Percentiles rank a stretch among this genome's conserved stretches.
These are phyloP conservation scores for Chondrus crispus DNA, from an alignment of 23 red algal species.

Conservation along the genomic window DNA sequence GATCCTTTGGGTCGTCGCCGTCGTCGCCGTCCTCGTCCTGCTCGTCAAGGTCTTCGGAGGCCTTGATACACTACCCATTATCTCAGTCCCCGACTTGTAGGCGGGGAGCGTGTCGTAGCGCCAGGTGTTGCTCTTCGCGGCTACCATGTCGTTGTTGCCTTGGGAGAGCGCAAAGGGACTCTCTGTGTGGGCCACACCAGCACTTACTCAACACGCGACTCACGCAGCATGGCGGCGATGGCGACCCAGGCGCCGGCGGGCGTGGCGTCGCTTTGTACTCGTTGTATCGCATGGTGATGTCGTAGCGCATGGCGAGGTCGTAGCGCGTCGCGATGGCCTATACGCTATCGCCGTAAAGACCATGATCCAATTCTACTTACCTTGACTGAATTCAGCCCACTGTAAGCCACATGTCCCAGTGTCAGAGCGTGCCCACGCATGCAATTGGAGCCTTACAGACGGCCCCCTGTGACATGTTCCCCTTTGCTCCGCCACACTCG, in stretches of 20 bases:
- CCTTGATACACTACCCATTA: conserved; percentile 37
- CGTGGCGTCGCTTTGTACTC: conserved; percentile 15
- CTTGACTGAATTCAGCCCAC: too few species aligned
- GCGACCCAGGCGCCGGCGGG: conserved; percentile 27
- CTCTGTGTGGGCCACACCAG: too few species aligned
- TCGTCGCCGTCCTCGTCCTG: conserved; percentile 64
- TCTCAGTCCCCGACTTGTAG: conserved; percentile 82
- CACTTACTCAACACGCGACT: too few species aligned
- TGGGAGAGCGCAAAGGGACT: neutral
- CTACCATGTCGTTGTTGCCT: neutral
- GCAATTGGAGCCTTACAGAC: too few species aligned
- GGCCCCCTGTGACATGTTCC: too few species aligned
- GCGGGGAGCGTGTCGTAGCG: neutral
- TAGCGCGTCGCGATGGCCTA: too few species aligned
- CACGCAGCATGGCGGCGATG: conserved; percentile 50
- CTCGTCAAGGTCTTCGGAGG: conserved; percentile 41
- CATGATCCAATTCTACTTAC: too few species aligned
- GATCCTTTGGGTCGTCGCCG: conserved; percentile 64
- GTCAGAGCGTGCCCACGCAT: too few species aligned
- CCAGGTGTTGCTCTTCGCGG: neutral
- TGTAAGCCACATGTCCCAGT: too few species aligned
- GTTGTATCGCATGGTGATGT: too few species aligned
- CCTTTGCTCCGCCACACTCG: neutral
- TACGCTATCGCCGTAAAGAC: too few species aligned
- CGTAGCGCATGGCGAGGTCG: too few species aligned